Conservation (phyloP, 2,329 filamentous ascomycete species). For the Trichoderma afroharzianum region DNA sequence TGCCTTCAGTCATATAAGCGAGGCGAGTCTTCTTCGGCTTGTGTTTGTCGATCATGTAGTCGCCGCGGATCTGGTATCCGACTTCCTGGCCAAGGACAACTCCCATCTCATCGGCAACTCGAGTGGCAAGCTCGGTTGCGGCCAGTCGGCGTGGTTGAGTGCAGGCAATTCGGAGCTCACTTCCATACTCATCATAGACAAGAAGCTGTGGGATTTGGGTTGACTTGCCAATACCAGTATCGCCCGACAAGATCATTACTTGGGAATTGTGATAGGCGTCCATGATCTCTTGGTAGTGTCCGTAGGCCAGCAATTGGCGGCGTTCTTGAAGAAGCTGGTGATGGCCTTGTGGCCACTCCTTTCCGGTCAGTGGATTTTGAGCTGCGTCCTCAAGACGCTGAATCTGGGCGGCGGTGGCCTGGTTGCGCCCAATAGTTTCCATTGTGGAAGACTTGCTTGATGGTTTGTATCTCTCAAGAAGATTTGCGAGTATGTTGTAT, state of each 20-base stretch:
- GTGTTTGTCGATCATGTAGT: background rate
- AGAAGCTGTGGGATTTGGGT: slow-evolving; percentile 21
- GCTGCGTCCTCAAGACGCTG: background rate
- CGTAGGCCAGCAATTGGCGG: background rate
- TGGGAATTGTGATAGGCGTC: slow-evolving; percentile 18
- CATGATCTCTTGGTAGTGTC: background rate
- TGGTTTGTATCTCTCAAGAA: background rate
- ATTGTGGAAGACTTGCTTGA: background rate
- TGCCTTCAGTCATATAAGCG: background rate
- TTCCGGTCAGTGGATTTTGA: background rate
- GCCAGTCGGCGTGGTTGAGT: slow-evolving; percentile 65
- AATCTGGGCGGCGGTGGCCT: background rate
- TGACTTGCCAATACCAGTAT: slow-evolving; percentile 22
- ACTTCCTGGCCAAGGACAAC: background rate
- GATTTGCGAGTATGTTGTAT: background rate
- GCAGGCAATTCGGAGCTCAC: slow-evolving; percentile 74
- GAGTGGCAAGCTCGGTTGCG: background rate
- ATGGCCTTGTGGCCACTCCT: background rate
- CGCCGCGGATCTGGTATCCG: background rate
- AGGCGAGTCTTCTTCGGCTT: background rate
- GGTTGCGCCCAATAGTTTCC: background rate
- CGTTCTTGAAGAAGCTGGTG: background rate
- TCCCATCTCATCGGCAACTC: background rate
- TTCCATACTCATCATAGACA: slow-evolving; percentile 18
- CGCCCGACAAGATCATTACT: slow-evolving; percentile 19